Conservation (phyloP, 306 rosid species). For the Hippophae tibetana region DNA sequence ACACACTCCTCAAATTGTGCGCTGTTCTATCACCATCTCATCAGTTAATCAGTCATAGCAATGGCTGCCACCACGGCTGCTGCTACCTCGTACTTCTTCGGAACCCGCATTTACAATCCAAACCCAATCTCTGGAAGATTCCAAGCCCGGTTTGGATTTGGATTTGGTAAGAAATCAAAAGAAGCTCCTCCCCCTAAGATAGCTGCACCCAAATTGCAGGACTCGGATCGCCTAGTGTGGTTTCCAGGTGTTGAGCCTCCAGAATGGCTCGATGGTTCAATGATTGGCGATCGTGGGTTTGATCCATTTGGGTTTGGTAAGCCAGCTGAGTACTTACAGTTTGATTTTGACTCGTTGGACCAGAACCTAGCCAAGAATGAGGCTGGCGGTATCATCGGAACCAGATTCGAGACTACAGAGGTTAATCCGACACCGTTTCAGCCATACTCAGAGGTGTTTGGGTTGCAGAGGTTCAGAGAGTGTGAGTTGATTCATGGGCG, state of each 20-base stretch:
- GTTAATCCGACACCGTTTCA: slow-evolving; percentile 65
- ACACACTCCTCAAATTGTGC: not conserved
- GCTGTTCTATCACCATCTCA: not conserved
- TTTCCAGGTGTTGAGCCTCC: slow-evolving; percentile 48
- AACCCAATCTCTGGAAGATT: slow-evolving; percentile 21
- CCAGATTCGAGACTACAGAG: slow-evolving; percentile 35
- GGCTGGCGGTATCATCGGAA: slow-evolving; percentile 53
- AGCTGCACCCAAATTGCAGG: slow-evolving; percentile 8
- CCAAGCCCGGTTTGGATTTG: slow-evolving; percentile 33
- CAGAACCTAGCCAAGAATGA: slow-evolving; percentile 72
- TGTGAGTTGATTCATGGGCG: slow-evolving; percentile 74
- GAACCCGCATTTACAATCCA: slow-evolving; percentile 25
- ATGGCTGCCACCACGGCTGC: slow-evolving; percentile 43
- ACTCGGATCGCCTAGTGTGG: slow-evolving; percentile 44
- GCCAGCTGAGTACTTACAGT: slow-evolving; percentile 70
- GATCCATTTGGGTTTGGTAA: slow-evolving; percentile 56
- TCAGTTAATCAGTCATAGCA: slow-evolving; percentile 1
- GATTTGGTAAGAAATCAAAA: slow-evolving; percentile 20
- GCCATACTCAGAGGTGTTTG: slow-evolving; percentile 73
- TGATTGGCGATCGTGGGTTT: slow-evolving; percentile 63
- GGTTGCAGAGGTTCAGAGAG: slow-evolving; percentile 71
- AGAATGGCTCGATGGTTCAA: slow-evolving; percentile 64
- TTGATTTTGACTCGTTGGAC: slow-evolving; percentile 59
- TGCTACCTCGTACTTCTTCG: slow-evolving; percentile 46
- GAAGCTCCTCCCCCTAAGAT: slow-evolving; percentile 32